These are phyloP conservation scores for Podila verticillata DNA, from an alignment of 192 early-diverging fungal species.

Conservation along the genomic window DNA sequence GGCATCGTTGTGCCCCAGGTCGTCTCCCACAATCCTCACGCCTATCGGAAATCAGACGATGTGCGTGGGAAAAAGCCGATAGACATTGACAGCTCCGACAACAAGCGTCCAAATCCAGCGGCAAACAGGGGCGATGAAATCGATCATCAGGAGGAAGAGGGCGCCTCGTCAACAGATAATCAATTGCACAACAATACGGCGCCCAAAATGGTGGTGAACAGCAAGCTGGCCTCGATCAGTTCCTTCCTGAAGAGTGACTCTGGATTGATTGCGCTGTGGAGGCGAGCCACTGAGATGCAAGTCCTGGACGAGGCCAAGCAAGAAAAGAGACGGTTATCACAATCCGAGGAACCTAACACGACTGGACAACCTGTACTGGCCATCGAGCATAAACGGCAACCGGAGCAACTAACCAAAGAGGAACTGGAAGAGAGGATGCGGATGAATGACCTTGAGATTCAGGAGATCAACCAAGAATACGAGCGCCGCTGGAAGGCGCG, in stretches of 20 bases:
- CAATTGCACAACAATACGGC: not conserved
- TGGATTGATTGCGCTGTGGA: slow-evolving; percentile 43
- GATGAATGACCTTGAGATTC: slow-evolving; percentile 42
- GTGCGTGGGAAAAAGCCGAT: not conserved
- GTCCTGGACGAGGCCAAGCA: slow-evolving; percentile 42
- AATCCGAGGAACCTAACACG: slow-evolving; percentile 16
- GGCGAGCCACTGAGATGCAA: slow-evolving; percentile 49
- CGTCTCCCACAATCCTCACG: not conserved
- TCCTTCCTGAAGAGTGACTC: slow-evolving; percentile 50
- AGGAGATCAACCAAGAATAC: slow-evolving; percentile 50
- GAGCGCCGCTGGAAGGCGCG: slow-evolving; percentile 35
- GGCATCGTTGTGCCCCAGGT: slow-evolving; percentile 2
- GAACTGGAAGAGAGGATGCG: slow-evolving; percentile 23
- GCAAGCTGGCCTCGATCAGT: slow-evolving; percentile 41
- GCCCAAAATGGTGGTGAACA: not conserved
- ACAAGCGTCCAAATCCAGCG: not conserved
- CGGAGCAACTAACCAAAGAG: slow-evolving; percentile 12
- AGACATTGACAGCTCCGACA: not conserved
- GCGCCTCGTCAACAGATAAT: not conserved
- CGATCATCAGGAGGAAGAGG: too few species aligned
- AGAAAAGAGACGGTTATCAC: slow-evolving; percentile 18
- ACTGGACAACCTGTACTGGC: not conserved
- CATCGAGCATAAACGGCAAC: not conserved
- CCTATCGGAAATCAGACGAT: not conserved
- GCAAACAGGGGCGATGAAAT: not conserved